These are phyloP conservation scores for Liquidambar formosana DNA, from an alignment of 164 flowering plant genomes.

Conservation along the genomic window DNA sequence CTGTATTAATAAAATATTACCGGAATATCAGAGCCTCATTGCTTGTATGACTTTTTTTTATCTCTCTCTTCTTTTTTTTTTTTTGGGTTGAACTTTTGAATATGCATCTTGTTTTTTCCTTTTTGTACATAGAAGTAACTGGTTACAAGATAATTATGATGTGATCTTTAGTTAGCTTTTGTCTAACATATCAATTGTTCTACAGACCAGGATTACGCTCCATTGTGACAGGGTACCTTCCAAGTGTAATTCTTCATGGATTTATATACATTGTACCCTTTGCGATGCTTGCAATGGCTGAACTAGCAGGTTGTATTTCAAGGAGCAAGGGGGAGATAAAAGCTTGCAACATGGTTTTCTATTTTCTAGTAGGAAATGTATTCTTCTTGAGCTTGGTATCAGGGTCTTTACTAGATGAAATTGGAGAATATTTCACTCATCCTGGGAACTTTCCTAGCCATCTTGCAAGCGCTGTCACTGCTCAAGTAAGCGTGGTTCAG, in stretches of 20 bases:
- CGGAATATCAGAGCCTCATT: too few relatives aligned
- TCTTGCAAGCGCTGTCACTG: conserved; percentile 84
- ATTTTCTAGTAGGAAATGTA: conserved; percentile 86
- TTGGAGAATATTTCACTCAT: conserved; percentile 73
- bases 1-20: too few relatives aligned
- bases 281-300: conserved; percentile 67
- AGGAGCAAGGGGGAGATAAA: conserved; percentile 75
- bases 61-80: too few relatives aligned
- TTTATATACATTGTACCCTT: conserved; percentile 77
- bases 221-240: conserved; percentile 84
- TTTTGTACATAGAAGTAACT: too few relatives aligned
- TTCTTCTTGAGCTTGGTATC: conserved; percentile 86
- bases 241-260: conserved; percentile 74
- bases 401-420: conserved; percentile 81
- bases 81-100: too few relatives aligned
- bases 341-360: conserved; percentile 89
- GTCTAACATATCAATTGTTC: conserved; percentile 13
- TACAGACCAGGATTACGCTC: conserved; percentile 86
- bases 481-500: conserved; percentile 56
- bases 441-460: conserved; percentile 70
- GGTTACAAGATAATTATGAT: too few relatives aligned
- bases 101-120: too few relatives aligned
- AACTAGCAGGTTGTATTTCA: conserved; percentile 60
- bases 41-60: too few relatives aligned
- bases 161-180: not conserved